phyloP scores from a whole-genome alignment of 2,329 filamentous ascomycete species.

The Penicillium sp. region DNA sequence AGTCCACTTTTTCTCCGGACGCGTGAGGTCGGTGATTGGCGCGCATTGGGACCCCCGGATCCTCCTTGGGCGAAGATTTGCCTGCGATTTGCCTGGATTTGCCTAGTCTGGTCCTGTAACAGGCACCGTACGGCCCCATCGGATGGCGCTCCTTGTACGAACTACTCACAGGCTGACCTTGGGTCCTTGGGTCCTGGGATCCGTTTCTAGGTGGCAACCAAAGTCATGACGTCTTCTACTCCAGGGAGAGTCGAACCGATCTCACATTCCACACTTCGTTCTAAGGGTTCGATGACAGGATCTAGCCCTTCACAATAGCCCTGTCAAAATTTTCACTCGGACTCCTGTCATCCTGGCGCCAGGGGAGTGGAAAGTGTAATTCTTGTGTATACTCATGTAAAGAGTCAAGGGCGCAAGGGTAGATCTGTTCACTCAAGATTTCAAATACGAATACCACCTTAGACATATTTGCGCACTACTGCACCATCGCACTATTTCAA shows the following conservation, averaged over 20 bases:
- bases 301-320: neutral
- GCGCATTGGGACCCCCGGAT: slow-evolving; percentile 21
- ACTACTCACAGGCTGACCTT: slow-evolving; percentile 7
- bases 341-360: neutral
- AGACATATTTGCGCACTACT: neutral
- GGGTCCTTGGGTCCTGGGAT: neutral
- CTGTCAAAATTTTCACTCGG: neutral
- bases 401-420: slow-evolving; percentile 17
- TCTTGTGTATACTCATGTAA: neutral
- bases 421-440: neutral
- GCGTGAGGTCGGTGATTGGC: slow-evolving; percentile 19
- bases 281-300: neutral
- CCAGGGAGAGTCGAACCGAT: neutral
- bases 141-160: slow-evolving; percentile 10
- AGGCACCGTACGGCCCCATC: slow-evolving; percentile 12
- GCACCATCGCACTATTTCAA: neutral
- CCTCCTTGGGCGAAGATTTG: slow-evolving; percentile 1
- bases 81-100: neutral
- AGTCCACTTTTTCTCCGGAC: slow-evolving; percentile 26
- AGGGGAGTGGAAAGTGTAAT: neutral
- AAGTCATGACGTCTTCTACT: slow-evolving; percentile 23
- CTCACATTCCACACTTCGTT: slow-evolving; percentile 3
- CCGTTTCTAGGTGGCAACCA: slow-evolving; percentile 16
- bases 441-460: neutral
- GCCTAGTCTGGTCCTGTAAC: neutral